A percentile compares a stretch with the other conserved stretches of the same genome.
These are phyloP conservation scores for Carallia brachiata DNA, from an alignment of 345 rosid genomes.

Conservation along the genomic window DNA sequence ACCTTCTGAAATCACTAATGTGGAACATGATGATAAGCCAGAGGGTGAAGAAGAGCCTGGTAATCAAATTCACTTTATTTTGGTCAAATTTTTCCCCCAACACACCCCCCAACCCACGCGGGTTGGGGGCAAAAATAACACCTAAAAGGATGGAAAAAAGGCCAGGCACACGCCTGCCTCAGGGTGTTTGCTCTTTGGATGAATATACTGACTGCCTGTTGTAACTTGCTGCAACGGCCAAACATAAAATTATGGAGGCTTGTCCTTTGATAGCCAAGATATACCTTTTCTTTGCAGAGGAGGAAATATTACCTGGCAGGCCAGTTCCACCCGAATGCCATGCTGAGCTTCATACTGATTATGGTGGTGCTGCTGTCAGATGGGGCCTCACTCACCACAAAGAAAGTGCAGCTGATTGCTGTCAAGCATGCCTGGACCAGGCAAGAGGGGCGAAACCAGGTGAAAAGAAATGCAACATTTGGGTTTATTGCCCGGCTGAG, in stretches of 20 bases:
- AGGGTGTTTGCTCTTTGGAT: no score
- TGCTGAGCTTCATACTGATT: slow-evolving; percentile 86
- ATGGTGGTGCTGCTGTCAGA: slow-evolving; percentile 84
- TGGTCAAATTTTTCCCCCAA: background rate
- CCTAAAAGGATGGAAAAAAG: no score
- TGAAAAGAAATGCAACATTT: slow-evolving; percentile 80
- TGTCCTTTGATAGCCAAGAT: slow-evolving; percentile 6
- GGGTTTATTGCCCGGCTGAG: slow-evolving; percentile 97
- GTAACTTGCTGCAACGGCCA: background rate
- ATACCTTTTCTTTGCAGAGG: slow-evolving; percentile 44
- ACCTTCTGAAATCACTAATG: slow-evolving; percentile 61
- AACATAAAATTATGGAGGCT: background rate
- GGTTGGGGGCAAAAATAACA: no score
- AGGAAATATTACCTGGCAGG: slow-evolving; percentile 79
- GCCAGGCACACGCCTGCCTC: no score
- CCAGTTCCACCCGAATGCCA: slow-evolving; percentile 73
- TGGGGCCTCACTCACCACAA: slow-evolving; percentile 97
- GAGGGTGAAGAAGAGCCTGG: slow-evolving; percentile 79
- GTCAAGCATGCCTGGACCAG: slow-evolving; percentile 94
- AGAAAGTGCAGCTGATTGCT: slow-evolving; percentile 99
- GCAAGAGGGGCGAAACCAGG: slow-evolving; percentile 76
- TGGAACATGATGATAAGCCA: slow-evolving; percentile 83
- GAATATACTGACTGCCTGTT: no score
- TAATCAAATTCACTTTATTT: slow-evolving; percentile 27
- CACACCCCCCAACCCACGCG: background rate